Evolutionary conservation across 140 eudicot genomes (phyloP).

Genomic region (Erigeron philadelphicus): DNA sequence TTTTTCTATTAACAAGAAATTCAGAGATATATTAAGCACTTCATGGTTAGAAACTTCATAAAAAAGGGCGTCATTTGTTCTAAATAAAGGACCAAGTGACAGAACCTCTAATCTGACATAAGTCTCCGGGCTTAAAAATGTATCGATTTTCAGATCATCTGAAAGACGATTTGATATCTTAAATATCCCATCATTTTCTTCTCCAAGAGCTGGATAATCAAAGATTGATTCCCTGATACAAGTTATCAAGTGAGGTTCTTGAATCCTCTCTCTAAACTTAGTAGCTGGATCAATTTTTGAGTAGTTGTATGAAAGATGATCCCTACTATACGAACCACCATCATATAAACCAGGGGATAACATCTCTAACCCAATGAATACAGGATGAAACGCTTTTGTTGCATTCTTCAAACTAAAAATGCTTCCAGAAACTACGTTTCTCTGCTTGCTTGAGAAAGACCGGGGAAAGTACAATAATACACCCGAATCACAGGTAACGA

Average conservation of each 20-base stretch:
- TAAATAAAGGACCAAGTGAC: slow-evolving; percentile 30
- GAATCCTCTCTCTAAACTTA: slow-evolving; percentile 28
- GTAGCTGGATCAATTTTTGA: slow-evolving; percentile 24
- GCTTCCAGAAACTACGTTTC: slow-evolving; percentile 34
- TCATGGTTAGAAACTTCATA: slow-evolving; percentile 14
- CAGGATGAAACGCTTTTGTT: slow-evolving; percentile 9
- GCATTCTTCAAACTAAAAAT: slow-evolving; percentile 27
- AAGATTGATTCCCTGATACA: slow-evolving; percentile 21
- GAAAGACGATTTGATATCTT: slow-evolving; percentile 2
- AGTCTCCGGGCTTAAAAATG: slow-evolving; percentile 17
- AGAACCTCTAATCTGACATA: slow-evolving; percentile 33
- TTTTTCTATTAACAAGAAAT: slow-evolving; percentile 25
- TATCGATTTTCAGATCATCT: slow-evolving; percentile 17
- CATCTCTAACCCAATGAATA: slow-evolving; percentile 24
- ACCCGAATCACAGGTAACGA: slow-evolving; percentile 25
- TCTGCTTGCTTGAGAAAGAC: slow-evolving; percentile 36
- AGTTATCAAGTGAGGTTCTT: slow-evolving; percentile 18
- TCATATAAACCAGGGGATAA: slow-evolving; percentile 11
- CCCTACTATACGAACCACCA: slow-evolving; percentile 12
- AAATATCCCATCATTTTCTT: slow-evolving; percentile 15
- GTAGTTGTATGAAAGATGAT: slow-evolving; percentile 37
- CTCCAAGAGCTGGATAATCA: slow-evolving; percentile 14
- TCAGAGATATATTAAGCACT: slow-evolving; percentile 31
- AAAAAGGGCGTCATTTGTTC: slow-evolving; percentile 9
- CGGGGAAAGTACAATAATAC: slow-evolving; percentile 33